These are phyloP conservation scores for Actinomucor elegans DNA, from an alignment of 371 early-diverging fungal species.

Conservation along the genomic window DNA sequence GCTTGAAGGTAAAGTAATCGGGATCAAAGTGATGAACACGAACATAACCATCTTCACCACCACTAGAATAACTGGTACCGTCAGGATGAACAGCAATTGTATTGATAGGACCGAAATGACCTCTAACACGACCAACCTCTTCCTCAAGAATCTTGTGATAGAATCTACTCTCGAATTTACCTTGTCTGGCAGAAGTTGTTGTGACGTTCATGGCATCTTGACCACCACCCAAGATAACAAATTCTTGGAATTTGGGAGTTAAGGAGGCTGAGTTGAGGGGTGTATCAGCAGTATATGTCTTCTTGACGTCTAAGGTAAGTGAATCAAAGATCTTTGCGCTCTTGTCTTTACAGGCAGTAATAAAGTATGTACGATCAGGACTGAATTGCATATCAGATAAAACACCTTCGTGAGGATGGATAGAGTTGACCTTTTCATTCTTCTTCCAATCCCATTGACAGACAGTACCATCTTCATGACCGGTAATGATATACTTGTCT, in stretches of 20 bases:
- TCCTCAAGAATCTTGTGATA: conserved; percentile 97
- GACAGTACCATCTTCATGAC: conserved; percentile 92
- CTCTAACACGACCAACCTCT: conserved; percentile 97
- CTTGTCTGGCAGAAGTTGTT: conserved; percentile 90
- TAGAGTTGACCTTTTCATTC: conserved; percentile 63
- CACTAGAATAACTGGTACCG: conserved; percentile 93
- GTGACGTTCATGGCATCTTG: conserved; percentile 93
- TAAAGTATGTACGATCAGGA: conserved; percentile 92
- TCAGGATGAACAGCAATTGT: conserved; percentile 97
- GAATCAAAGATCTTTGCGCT: conserved; percentile 91
- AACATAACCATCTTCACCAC: conserved; percentile 98
- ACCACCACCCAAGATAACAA: conserved; percentile 82
- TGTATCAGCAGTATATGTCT: conserved; percentile 89
- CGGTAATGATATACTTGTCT: conserved; percentile 89
- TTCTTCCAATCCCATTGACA: conserved; percentile 87
- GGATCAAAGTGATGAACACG: conserved; percentile 95
- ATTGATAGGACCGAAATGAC: conserved; percentile 99
- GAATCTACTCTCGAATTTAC: conserved; percentile 99
- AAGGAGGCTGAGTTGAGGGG: conserved; percentile 97
- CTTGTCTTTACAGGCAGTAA: conserved; percentile 97
- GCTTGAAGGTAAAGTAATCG: conserved; percentile 94
- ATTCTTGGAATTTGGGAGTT: conserved; percentile 83
- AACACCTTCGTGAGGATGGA: conserved; percentile 68
- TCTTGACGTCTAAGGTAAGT: conserved; percentile 79
- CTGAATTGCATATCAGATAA: conserved; percentile 97